phyloP scores from a whole-genome alignment of 352 stramenopile species.

The Phytophthora sp. region DNA sequence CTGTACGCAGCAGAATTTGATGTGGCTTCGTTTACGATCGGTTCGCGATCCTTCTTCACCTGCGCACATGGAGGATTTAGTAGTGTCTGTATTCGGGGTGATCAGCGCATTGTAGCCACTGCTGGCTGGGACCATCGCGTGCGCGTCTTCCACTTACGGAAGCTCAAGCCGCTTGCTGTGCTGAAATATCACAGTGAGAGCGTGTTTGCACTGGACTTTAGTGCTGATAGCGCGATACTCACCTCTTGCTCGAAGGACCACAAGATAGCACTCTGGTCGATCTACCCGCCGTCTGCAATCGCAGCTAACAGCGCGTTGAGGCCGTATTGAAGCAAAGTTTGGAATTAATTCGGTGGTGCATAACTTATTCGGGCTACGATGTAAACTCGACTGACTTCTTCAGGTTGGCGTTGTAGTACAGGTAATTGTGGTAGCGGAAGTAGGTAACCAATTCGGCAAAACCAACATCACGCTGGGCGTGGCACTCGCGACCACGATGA shows the following conservation, averaged over 20 bases:
- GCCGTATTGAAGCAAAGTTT: conserved; percentile 32
- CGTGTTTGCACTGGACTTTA: conserved; percentile 78
- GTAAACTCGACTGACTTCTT: conserved; percentile 89
- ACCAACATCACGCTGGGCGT: conserved; percentile 81
- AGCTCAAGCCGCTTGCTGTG: conserved; percentile 75
- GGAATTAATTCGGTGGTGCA: neutral
- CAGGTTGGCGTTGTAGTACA: conserved; percentile 90
- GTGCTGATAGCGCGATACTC: conserved; percentile 59
- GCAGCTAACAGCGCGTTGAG: conserved; percentile 32
- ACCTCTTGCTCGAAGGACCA: conserved; percentile 81
- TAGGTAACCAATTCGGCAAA: conserved; percentile 83
- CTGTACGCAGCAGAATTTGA: conserved; percentile 59
- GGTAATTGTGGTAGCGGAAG: conserved; percentile 88
- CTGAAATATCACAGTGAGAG: conserved; percentile 85
- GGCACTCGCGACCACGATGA: conserved; percentile 83
- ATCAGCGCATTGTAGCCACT: conserved; percentile 83
- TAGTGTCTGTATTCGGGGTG: conserved; percentile 61
- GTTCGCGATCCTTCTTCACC: conserved; percentile 56
- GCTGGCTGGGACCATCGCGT: conserved; percentile 81
- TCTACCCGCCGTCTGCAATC: conserved; percentile 55
- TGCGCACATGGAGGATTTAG: conserved; percentile 70
- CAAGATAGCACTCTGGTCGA: conserved; percentile 81
- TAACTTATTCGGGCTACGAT: conserved; percentile 38
- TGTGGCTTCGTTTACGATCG: conserved; percentile 38
- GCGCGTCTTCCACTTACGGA: conserved; percentile 78